Evolutionary conservation across 1,284 basidiomycete species (phyloP).

Genomic region (Rhodofomes roseus): DNA sequence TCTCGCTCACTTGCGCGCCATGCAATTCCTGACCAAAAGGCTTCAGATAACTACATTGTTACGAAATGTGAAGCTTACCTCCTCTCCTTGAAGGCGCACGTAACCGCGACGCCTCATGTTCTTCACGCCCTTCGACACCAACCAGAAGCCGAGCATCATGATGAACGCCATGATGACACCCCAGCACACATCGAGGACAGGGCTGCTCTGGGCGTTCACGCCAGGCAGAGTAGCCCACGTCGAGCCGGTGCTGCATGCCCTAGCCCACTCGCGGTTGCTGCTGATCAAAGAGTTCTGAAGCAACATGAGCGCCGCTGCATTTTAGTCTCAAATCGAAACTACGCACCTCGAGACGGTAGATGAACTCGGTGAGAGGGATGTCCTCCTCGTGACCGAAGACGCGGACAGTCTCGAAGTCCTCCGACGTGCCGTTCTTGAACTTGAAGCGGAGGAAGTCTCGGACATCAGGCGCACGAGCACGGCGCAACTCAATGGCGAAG

Average conservation of each 20-base stretch:
- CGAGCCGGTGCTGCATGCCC: slow-evolving; percentile 45
- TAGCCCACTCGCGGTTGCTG: slow-evolving; percentile 66
- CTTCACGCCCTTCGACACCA: slow-evolving; percentile 36
- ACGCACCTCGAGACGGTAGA: slow-evolving; percentile 68
- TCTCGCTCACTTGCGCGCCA: background rate
- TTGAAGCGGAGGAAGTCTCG: slow-evolving; percentile 78
- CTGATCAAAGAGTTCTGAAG: slow-evolving; percentile 59
- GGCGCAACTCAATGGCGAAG: slow-evolving; percentile 75
- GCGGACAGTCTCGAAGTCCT: slow-evolving; percentile 56
- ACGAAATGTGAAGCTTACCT: slow-evolving; percentile 34
- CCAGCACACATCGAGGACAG: slow-evolving; percentile 41
- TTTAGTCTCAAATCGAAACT: too few species aligned
- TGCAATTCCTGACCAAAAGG: background rate
- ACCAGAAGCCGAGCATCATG: slow-evolving; percentile 37
- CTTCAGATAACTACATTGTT: background rate
- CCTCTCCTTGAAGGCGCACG: slow-evolving; percentile 51
- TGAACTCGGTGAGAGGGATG: slow-evolving; percentile 76
- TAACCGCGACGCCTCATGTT: slow-evolving; percentile 38
- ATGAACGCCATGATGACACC: slow-evolving; percentile 40
- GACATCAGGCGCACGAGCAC: slow-evolving; percentile 66
- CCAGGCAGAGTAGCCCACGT: slow-evolving; percentile 32
- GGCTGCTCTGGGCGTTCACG: slow-evolving; percentile 25
- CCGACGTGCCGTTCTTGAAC: slow-evolving; percentile 80
- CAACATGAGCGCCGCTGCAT: too few species aligned
- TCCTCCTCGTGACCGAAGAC: slow-evolving; percentile 67